Conservation (phyloP, 768 basidiomycete genomes). For the Rhodotorula taiwanensis region DNA sequence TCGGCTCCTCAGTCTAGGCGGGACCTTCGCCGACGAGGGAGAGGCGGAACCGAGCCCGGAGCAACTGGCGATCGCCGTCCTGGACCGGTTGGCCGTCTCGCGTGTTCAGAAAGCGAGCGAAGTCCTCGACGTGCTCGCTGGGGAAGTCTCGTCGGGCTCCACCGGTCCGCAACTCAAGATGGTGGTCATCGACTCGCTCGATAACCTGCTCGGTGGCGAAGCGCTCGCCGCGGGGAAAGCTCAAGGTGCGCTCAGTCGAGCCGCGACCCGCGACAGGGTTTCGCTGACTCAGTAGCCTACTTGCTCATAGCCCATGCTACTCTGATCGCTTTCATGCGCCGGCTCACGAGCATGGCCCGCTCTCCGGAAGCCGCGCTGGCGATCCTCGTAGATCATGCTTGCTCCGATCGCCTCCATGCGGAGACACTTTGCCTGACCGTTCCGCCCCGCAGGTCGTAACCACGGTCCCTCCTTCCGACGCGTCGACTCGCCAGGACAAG, state of each 20-base stretch:
- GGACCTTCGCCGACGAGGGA: not conserved
- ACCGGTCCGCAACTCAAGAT: not conserved
- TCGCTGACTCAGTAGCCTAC: not conserved
- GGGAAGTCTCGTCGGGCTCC: not conserved
- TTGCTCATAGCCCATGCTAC: slow-evolving; percentile 3
- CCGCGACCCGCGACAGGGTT: not conserved
- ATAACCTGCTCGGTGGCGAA: slow-evolving; percentile 9
- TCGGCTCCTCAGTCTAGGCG: not conserved
- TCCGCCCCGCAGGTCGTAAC: slow-evolving; percentile 9
- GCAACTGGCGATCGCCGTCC: slow-evolving; percentile 12
- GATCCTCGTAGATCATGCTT: not conserved
- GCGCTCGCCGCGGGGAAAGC: not conserved
- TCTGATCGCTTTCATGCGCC: slow-evolving; percentile 24
- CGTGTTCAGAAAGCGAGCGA: not conserved
- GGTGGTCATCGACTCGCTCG: slow-evolving; percentile 23
- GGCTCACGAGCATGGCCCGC: slow-evolving; percentile 7
- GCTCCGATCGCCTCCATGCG: not conserved
- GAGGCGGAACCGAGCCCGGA: not conserved
- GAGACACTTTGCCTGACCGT: too few species aligned
- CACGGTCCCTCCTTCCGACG: not conserved
- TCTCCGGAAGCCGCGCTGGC: not conserved
- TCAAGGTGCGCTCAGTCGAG: not conserved
- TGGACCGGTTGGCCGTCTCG: slow-evolving; percentile 19
- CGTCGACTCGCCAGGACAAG: not conserved
- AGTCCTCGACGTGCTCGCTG: slow-evolving; percentile 14